Evolutionary conservation across 106 monocot genomes (phyloP).

Genomic region (Narthecium ossifragum): DNA sequence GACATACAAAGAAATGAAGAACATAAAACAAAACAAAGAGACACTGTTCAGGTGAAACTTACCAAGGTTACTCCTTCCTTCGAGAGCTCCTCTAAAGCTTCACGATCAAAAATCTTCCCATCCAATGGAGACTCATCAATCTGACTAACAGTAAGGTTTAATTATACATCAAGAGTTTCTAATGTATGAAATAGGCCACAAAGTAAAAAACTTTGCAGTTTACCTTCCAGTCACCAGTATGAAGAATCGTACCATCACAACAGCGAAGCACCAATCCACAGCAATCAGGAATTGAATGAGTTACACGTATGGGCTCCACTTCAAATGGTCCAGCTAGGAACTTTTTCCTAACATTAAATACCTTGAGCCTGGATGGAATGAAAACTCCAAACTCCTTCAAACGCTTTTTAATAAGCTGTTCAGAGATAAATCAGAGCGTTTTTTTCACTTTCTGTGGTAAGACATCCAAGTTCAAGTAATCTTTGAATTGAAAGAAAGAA

Average conservation of each 20-base stretch:
- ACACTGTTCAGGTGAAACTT: slow-evolving; percentile 32
- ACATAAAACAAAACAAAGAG: background rate
- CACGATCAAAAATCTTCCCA: slow-evolving; percentile 95
- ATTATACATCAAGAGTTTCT: too few species aligned
- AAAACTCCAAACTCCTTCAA: slow-evolving; percentile 96
- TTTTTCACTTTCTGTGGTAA: too few species aligned
- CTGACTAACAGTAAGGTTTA: slow-evolving; percentile 28
- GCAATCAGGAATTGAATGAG: slow-evolving; percentile 99
- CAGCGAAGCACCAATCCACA: slow-evolving; percentile 96
- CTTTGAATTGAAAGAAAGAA: too few species aligned
- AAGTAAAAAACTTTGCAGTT: background rate
- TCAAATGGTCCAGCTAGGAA: slow-evolving; percentile 98
- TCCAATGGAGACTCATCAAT: slow-evolving; percentile 98
- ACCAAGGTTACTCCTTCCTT: slow-evolving; percentile 99
- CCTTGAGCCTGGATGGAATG: slow-evolving; percentile 79
- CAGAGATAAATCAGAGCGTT: background rate
- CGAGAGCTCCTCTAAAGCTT: slow-evolving; percentile 84
- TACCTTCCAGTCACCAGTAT: slow-evolving; percentile 99
- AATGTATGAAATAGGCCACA: too few species aligned
- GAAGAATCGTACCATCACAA: slow-evolving; percentile 90
- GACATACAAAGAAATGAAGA: background rate
- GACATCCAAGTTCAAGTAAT: too few species aligned
- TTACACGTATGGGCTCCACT: slow-evolving; percentile 97
- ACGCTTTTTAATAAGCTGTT: slow-evolving; percentile 94
- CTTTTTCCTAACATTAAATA: slow-evolving; percentile 63